Percentiles rank a stretch among this genome's conserved stretches.
Evolutionary conservation across 2,329 filamentous ascomycete genomes (phyloP).

Genomic region (Aspergillus puulaauensis): DNA sequence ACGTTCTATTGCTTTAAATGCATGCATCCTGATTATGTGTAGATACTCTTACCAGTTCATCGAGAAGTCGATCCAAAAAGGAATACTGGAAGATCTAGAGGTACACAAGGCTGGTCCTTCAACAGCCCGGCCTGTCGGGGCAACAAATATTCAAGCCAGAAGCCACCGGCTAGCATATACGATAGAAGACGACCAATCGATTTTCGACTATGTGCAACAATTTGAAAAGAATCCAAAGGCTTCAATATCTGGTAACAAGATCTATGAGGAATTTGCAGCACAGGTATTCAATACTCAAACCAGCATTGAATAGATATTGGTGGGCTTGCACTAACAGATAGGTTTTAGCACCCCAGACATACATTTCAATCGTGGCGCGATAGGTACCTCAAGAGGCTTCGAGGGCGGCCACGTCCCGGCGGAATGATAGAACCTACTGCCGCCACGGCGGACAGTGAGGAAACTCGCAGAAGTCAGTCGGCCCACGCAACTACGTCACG

Average conservation of each 20-base stretch:
- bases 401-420: constrained; percentile 36
- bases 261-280: constrained; percentile 46
- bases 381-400: constrained; percentile 45
- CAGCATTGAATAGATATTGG: background rate
- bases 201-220: constrained; percentile 46
- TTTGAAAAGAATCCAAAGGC: constrained; percentile 32
- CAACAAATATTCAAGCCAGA: constrained; percentile 36
- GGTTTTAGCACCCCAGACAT: constrained; percentile 42
- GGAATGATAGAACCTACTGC: constrained; percentile 15
- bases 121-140: constrained; percentile 46
- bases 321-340: background rate
- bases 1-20: background rate
- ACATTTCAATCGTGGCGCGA: constrained; percentile 51
- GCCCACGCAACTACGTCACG: constrained; percentile 6
- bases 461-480: constrained; percentile 4
- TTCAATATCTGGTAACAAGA: constrained; percentile 40
- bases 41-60: constrained; percentile 59
- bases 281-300: constrained; percentile 27
- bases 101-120: constrained; percentile 49
- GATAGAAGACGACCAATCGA: constrained; percentile 44
- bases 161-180: constrained; percentile 36
- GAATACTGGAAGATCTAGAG: constrained; percentile 49
- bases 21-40: background rate
- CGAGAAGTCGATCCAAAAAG: constrained; percentile 52
- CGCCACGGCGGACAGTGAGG: background rate